Evolutionary conservation across 495 filamentous ascomycete genomes (phyloP).

Genomic region (Aspergillus mulundensis): DNA sequence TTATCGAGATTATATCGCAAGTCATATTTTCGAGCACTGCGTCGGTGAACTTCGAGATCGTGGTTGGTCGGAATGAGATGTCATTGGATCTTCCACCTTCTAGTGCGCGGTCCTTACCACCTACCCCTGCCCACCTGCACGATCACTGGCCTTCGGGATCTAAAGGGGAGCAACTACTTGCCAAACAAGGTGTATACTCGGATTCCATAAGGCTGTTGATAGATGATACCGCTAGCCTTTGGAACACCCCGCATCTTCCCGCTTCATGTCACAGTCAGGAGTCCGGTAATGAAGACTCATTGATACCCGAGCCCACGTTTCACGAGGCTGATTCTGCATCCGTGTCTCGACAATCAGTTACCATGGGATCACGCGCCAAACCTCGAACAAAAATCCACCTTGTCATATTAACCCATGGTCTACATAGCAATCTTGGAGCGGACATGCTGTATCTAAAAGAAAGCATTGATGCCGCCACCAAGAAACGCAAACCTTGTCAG

Average conservation of each 20-base stretch:
- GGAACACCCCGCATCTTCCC: conserved; percentile 84
- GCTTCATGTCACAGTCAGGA: conserved; percentile 47
- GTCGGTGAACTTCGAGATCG: conserved; percentile 82
- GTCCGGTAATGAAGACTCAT: conserved; percentile 3
- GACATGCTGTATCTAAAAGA: conserved; percentile 98
- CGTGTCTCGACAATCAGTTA: background rate
- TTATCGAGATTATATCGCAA: conserved; percentile 88
- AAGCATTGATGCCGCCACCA: conserved; percentile 81
- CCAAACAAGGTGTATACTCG: conserved; percentile 73
- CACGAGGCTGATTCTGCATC: background rate
- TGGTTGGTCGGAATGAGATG: conserved; percentile 81
- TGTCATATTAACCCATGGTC: conserved; percentile 87
- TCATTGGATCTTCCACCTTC: conserved; percentile 62
- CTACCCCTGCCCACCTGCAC: conserved; percentile 62
- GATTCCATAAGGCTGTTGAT: conserved; percentile 69
- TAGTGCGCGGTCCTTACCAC: conserved; percentile 39
- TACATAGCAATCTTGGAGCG: conserved; percentile 94
- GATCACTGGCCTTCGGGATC: conserved; percentile 59
- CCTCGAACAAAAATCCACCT: conserved; percentile 73
- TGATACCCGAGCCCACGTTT: background rate
- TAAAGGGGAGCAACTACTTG: conserved; percentile 42
- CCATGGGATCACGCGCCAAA: background rate
- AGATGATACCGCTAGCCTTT: conserved; percentile 83
- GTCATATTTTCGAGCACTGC: conserved; percentile 87
- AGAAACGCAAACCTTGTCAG: conserved; percentile 59